Base-by-base conservation (phyloP, 2,329 filamentous ascomycete genomes). In the Epicoccum nigrum region DNA sequence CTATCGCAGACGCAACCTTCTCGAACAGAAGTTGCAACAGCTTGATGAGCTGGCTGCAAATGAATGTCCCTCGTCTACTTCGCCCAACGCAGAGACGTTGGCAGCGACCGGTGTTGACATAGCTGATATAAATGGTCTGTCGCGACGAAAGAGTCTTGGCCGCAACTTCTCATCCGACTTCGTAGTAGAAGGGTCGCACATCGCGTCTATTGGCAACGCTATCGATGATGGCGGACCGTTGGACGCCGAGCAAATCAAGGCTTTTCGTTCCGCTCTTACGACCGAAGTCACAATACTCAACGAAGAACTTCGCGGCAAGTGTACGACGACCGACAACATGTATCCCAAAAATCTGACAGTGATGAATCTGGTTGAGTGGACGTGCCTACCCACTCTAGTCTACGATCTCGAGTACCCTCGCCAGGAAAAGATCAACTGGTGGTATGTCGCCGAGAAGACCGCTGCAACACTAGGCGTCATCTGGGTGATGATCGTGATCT, bases 331-430 rank as follows among this genome's bases (percentile, higher is more conserved):
- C 61, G 15, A 72, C 58, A 60, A 81, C 74, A 53, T 79, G 70
- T 92, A 92, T 64, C 89, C 89, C 0, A 77, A 81, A 40, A 92
- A 92, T 64, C 76, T 92, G 30, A 89, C 83, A 0, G 60, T 85
- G 9, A 53, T 65, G 40, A 86, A 89, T 64, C 86, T 88, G 59
- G 83, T 85, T 64, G 87, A 90, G 66, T 93, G 87, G 79, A 86
- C 89, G 41, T 82, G 86, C 34, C 77, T 92, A 8, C 89, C 89
- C 3, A 92, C 89, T 0, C 76, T 92, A 4, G 87, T 92, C 12
- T 93, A 92, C 69, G 89, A 93, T 68, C 80, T 89, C 35, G 86
- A 89, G 62, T 92, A 92, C 63, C 89, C 89, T 2, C 82, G 87
- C n/a, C 80, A 82, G 34, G 83, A 89, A 15, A 77, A 71, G 4